Conservation (phyloP, 1,139 yeast species). For the Yamadazyma blattariae region DNA sequence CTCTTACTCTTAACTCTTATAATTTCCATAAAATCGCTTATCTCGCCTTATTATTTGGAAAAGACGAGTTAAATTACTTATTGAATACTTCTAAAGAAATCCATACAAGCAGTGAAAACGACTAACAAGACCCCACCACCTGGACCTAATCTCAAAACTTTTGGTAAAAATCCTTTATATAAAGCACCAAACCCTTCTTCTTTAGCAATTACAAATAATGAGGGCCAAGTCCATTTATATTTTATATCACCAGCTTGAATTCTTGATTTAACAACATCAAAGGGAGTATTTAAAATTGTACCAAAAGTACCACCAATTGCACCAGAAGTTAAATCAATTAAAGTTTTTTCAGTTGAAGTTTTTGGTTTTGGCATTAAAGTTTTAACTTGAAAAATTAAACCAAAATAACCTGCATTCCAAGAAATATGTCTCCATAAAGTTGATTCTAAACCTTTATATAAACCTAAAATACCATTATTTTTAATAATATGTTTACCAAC, state of each 20-base stretch:
- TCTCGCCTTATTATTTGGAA: no score
- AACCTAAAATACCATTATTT: slow-evolving; percentile 74
- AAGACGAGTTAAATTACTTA: no score
- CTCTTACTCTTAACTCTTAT: no score
- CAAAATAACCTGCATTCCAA: slow-evolving; percentile 99
- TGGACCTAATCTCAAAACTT: slow-evolving; percentile 96
- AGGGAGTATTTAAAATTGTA: slow-evolving; percentile 90
- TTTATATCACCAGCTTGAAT: slow-evolving; percentile 86
- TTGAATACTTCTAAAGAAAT: slow-evolving; percentile 66
- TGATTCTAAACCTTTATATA: slow-evolving; percentile 94
- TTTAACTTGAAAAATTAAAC: slow-evolving; percentile 87
- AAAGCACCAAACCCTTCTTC: slow-evolving; percentile 91
- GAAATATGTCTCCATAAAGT: slow-evolving; percentile 95
- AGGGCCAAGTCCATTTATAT: slow-evolving; percentile 91
- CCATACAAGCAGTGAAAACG: slow-evolving; percentile 93
- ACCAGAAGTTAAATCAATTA: slow-evolving; percentile 88
- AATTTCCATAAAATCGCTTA: no score
- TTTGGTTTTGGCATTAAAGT: slow-evolving; percentile 75
- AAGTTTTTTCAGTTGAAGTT: slow-evolving; percentile 65
- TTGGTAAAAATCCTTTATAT: slow-evolving; percentile 94
- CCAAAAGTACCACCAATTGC: slow-evolving; percentile 86
- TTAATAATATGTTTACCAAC: slow-evolving; percentile 72
- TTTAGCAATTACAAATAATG: slow-evolving; percentile 68
- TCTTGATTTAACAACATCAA: slow-evolving; percentile 96
- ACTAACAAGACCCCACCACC: slow-evolving; percentile 98